Percentiles rank a stretch among this genome's conserved stretches.
phyloP scores from a whole-genome alignment of 75 land plant species.

The Picea glauca region DNA sequence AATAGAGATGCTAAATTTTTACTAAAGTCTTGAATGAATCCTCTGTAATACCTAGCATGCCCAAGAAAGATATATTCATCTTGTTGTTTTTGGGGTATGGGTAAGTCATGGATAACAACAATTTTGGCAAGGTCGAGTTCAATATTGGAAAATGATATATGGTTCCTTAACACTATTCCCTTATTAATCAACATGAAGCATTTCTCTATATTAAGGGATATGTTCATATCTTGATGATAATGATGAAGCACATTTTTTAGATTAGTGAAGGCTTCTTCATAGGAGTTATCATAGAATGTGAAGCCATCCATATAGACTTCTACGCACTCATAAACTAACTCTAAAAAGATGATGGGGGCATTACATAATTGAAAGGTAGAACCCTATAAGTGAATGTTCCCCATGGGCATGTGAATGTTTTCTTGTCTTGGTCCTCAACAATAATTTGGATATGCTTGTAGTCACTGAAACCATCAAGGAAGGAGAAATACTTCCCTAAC shows the following conservation, averaged over 20 bases:
- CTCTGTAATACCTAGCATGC: background rate
- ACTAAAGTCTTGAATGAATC: background rate
- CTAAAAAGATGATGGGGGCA: too few relatives aligned
- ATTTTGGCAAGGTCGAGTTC: slow-evolving; percentile 3
- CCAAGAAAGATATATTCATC: slow-evolving; percentile 8
- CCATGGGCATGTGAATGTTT: too few relatives aligned
- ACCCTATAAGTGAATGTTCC: too few relatives aligned
- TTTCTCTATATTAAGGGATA: slow-evolving; percentile 11
- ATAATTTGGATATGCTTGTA: too few relatives aligned
- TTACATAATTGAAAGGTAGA: too few relatives aligned
- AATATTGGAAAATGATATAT: background rate
- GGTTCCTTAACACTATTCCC: background rate
- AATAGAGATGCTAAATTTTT: background rate
- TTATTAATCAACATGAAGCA: background rate
- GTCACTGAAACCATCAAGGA: too few relatives aligned
- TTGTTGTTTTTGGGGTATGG: background rate
- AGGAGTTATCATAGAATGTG: background rate
- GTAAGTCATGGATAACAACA: background rate
- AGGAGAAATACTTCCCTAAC: too few relatives aligned
- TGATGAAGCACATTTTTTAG: background rate
- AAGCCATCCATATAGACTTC: slow-evolving; percentile 12
- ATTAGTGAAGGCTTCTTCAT: background rate
- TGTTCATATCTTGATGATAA: background rate
- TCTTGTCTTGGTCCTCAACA: too few relatives aligned
- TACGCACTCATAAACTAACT: too few relatives aligned